A percentile compares a stretch with the other conserved stretches of the same genome.
phyloP scores from a whole-genome alignment of 140 eudicot species.

The Oenanthe javanica region DNA sequence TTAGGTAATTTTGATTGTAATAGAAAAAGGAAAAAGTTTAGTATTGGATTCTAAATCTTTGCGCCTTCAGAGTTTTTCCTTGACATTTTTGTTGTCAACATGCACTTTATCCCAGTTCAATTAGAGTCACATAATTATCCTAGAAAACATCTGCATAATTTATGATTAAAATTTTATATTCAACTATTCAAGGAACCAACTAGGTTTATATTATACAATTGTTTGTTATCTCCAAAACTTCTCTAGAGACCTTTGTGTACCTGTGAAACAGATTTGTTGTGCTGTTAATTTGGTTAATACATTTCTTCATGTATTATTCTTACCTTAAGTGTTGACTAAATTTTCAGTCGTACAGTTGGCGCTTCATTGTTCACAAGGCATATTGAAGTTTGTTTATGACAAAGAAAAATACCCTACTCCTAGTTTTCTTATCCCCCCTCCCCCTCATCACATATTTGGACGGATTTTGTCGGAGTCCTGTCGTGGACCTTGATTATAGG shows the following conservation, averaged over 20 bases:
- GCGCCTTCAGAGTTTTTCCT: not conserved
- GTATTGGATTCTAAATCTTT: not conserved
- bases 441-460: no score
- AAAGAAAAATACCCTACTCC: not conserved
- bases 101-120: not conserved
- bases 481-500: not conserved
- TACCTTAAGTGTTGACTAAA: not conserved
- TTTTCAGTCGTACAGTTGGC: not conserved
- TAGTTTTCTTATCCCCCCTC: not conserved
- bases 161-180: not conserved
- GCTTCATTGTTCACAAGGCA: not conserved
- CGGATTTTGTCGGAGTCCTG: not conserved
- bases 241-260: not conserved
- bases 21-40: not conserved
- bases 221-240: not conserved
- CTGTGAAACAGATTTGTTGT: not conserved
- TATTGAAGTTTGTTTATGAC: not conserved
- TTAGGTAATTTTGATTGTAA: conserved; percentile 37
- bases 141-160: not conserved
- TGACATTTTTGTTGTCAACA: not conserved
- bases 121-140: not conserved
- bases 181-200: not conserved
- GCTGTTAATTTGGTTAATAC: not conserved
- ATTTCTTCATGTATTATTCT: not conserved
- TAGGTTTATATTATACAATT: not conserved